phyloP scores from a whole-genome alignment of 768 basidiomycete species.

The Sarcodon sp. region DNA sequence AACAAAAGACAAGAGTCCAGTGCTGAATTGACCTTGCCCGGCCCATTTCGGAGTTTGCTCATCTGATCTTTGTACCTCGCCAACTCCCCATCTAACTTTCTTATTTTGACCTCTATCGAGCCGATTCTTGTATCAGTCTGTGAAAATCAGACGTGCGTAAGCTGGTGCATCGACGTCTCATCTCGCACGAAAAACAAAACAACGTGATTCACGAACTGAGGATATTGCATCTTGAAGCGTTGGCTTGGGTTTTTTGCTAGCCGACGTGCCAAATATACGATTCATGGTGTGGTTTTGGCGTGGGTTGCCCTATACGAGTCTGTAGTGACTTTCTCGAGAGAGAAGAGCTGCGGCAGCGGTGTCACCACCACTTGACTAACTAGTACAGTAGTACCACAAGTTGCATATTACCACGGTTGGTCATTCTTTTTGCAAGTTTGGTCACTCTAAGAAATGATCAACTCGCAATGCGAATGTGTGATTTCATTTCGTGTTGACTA shows the following conservation, averaged over 20 bases:
- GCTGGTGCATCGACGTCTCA: not conserved
- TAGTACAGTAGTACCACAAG: too few relatives aligned
- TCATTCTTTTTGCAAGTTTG: too few relatives aligned
- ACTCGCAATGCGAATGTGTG: too few relatives aligned
- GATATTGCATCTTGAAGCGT: slow-evolving; percentile 87
- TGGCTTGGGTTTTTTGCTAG: slow-evolving; percentile 75
- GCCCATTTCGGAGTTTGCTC: slow-evolving; percentile 84
- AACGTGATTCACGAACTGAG: slow-evolving; percentile 36
- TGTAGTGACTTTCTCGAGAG: too few relatives aligned
- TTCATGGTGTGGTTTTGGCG: slow-evolving; percentile 39
- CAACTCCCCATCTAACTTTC: slow-evolving; percentile 92
- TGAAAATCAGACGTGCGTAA: slow-evolving; percentile 2
- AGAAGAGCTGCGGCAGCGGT: too few relatives aligned
- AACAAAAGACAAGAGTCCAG: not conserved
- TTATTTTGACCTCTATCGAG: slow-evolving; percentile 91
- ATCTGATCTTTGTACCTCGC: slow-evolving; percentile 91
- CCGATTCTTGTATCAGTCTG: slow-evolving; percentile 83
- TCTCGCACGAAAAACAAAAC: not conserved
- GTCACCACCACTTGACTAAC: too few relatives aligned
- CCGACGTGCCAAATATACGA: slow-evolving; percentile 68
- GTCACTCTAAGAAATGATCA: too few relatives aligned
- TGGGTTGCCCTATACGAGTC: too few relatives aligned
- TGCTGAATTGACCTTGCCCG: slow-evolving; percentile 66
- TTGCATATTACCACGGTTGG: too few relatives aligned
- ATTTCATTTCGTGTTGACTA: too few relatives aligned